Evolutionary conservation across 805 yeast species (phyloP), one percentile per base, ranked within the genome.

Genomic region (Starmera quercuum): DNA sequence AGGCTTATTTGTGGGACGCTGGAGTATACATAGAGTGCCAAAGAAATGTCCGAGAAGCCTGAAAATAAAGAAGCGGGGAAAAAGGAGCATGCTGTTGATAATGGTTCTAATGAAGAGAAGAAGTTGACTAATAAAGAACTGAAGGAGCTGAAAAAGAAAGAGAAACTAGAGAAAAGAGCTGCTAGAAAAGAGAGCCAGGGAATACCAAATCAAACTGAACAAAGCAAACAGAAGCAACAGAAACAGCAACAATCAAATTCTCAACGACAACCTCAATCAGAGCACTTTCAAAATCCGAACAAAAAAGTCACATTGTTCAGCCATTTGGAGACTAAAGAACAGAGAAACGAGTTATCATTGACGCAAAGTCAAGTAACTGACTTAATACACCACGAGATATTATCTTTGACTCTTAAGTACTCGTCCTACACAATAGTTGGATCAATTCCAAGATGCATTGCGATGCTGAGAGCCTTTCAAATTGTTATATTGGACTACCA

Each of bases 81-180:
- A 14, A 25, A 14, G 18, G 17, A 12, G 28, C 5, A 5, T n/a
- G 29, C 31, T 26, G 22, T 20, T 11, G 30, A 30, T 31, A 36
- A 34, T 16, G 13, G 30, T 3, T 25, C 36, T 9, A 38, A 39
- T 12, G 54, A 38, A 16, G 53, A 49, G 21, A 54, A 54, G 39
- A 58, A 61, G 35, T 55, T 80, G 29, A 59, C 83, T 8, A 84
- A 84, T 44, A 87, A 86, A 48, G 95, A 88, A 56, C 66, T 85
- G 41, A 88, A 88, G 56, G 96, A 85, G 47, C 63, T 78, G 55
- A 84, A 86, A 55, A 88, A 87, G 65, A 75, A 75, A 47, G 95
- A 87, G 51, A 88, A 90, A 61, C 92, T 92, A 11, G 95, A 92
- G 26, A 84, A 85, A 55, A 71, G 97, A 54, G 92, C 95, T 3